phyloP scores from a whole-genome alignment of 805 yeast genomes.

The Diddensiella santjacobensis region DNA sequence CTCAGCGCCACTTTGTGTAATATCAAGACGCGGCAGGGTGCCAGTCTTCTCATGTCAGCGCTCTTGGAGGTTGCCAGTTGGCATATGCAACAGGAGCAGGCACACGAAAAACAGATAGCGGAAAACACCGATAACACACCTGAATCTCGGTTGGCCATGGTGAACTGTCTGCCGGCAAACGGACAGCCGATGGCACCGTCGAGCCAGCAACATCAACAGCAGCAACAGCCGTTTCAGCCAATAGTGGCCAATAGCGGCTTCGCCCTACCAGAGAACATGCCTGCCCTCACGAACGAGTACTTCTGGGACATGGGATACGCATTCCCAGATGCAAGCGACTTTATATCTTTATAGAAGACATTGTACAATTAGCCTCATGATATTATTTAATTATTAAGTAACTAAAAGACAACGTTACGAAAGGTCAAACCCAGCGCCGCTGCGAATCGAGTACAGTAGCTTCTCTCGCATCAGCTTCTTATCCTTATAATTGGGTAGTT shows the following conservation, averaged over 20 bases:
- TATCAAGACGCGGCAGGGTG: conserved; percentile 12
- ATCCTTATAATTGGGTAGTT: conserved; percentile 75
- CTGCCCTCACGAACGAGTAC: background rate
- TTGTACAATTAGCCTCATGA: too few species aligned
- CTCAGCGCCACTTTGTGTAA: conserved; percentile 8
- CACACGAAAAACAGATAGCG: background rate
- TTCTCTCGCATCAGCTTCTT: conserved; percentile 56
- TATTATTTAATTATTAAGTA: too few species aligned
- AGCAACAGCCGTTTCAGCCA: background rate
- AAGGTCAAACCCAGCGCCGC: conserved; percentile 85
- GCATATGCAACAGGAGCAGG: background rate
- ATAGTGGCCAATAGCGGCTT: background rate
- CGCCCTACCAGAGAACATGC: background rate
- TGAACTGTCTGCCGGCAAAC: too few species aligned
- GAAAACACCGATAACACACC: background rate
- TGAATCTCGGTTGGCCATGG: background rate
- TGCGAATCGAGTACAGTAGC: conserved; percentile 69
- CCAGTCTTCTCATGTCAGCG: conserved; percentile 6
- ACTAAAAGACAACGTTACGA: too few species aligned
- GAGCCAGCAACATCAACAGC: background rate
- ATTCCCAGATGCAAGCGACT: background rate
- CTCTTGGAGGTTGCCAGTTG: conserved; percentile 5
- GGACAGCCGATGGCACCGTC: too few species aligned
- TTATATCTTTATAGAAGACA: background rate
- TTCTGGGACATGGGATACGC: background rate